These are phyloP conservation scores for Earliella scabrosa DNA, from an alignment of 1,284 basidiomycete species.

Conservation along the genomic window DNA sequence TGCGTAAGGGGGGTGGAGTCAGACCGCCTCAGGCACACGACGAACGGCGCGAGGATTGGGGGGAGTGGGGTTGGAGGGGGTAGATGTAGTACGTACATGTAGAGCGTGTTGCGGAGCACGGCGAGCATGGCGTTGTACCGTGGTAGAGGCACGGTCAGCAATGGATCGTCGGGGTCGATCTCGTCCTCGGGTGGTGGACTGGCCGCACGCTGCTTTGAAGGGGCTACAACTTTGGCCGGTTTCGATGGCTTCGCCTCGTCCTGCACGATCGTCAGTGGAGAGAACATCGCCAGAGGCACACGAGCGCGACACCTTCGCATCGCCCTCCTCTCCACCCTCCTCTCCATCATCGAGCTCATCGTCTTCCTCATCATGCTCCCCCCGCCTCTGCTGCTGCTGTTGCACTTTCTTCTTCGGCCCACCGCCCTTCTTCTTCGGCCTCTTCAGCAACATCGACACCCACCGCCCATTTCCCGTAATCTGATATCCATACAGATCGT, in stretches of 20 bases:
- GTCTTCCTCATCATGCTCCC: conserved; percentile 37
- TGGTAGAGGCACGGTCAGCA: conserved; percentile 69
- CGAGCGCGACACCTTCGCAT: not conserved
- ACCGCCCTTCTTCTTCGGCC: conserved; percentile 56
- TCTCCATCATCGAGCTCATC: conserved; percentile 38
- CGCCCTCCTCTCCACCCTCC: conserved; percentile 30
- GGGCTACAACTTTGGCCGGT: not conserved
- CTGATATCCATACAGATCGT: conserved; percentile 87
- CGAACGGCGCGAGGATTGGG: too few species aligned
- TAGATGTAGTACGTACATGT: conserved; percentile 83
- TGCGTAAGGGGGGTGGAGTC: conserved; percentile 31
- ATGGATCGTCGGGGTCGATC: conserved; percentile 73
- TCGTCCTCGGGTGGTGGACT: conserved; percentile 33
- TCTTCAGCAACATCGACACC: conserved; percentile 77
- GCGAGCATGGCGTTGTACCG: conserved; percentile 95
- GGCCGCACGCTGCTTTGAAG: not conserved
- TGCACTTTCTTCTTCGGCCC: conserved; percentile 41
- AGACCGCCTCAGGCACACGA: too few species aligned
- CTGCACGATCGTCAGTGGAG: not conserved
- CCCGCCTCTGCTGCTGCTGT: conserved; percentile 8
- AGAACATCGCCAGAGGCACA: not conserved
- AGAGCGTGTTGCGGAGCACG: conserved; percentile 84
- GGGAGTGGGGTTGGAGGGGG: too few species aligned
- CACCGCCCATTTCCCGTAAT: conserved; percentile 80
- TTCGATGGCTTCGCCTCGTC: conserved; percentile 16